These are phyloP conservation scores for Phaffomyces antillensis DNA, from an alignment of 805 yeast species.

Conservation along the genomic window DNA sequence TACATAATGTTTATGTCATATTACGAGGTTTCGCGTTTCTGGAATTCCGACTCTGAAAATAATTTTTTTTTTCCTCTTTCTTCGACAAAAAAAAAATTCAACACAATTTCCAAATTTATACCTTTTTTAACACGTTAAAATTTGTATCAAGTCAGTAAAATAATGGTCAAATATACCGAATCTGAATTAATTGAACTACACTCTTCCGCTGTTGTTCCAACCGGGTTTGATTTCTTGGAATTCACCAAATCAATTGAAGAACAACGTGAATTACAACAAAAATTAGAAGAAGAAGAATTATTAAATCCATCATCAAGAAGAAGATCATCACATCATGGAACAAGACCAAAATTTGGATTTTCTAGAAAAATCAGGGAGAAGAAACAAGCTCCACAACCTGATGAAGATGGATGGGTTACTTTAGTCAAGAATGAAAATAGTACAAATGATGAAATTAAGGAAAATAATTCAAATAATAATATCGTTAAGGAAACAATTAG, in stretches of 20 bases:
- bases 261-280: slow-evolving; percentile 43
- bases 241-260: slow-evolving; percentile 62
- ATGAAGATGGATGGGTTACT: slow-evolving; percentile 83
- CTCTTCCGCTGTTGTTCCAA: slow-evolving; percentile 51
- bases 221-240: slow-evolving; percentile 54
- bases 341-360: slow-evolving; percentile 51
- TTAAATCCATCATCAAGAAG: slow-evolving; percentile 32
- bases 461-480: slow-evolving; percentile 12
- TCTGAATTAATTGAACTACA: slow-evolving; percentile 58
- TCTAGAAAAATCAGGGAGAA: slow-evolving; percentile 30
- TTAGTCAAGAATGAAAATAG: slow-evolving; percentile 35
- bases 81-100: too few relatives aligned
- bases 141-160: background rate
- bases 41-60: too few relatives aligned
- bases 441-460: slow-evolving; percentile 43
- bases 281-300: slow-evolving; percentile 15
- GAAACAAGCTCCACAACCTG: slow-evolving; percentile 39
- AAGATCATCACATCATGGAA: slow-evolving; percentile 42
- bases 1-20: too few relatives aligned
- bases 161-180: slow-evolving; percentile 58
- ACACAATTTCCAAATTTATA: too few relatives aligned
- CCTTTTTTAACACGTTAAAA: too few relatives aligned
- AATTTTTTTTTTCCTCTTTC: too few relatives aligned
- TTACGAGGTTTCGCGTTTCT: too few relatives aligned
- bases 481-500: slow-evolving; percentile 37